Evolutionary conservation across 1,284 basidiomycete genomes (phyloP), one percentile per base, ranked within the genome.

Genomic region (Puccinia hordei): DNA sequence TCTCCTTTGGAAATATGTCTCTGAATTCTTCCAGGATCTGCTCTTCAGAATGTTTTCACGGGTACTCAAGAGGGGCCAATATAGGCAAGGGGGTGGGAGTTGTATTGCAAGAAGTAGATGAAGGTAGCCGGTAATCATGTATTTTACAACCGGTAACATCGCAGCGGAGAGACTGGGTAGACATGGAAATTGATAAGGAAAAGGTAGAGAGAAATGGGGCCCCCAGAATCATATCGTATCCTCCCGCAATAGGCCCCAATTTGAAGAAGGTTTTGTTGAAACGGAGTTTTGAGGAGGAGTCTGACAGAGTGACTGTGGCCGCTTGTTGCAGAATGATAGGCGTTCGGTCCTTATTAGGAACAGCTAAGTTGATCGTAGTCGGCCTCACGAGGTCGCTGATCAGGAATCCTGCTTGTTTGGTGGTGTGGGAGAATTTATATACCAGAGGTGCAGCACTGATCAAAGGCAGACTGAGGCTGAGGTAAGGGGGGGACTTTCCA

Each of bases 141-240:
- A 73, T 17, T n/a, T n/a, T 9, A 12, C 55, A 9, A 13, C 51
- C 51, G 2, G 71, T 6, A 4, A n/a, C 1, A 19, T 51, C 51
- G 57, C 71, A 73, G 22, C 30, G 17, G n/a, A n/a, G n/a, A n/a
- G n/a, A n/a, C n/a, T n/a, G n/a, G n/a, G n/a, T n/a, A n/a, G n/a
- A n/a, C n/a, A n/a, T n/a, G n/a, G n/a, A n/a, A n/a, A n/a, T n/a
- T n/a, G n/a, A n/a, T n/a, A n/a, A n/a, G n/a, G n/a, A 27, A 73
- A 6, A 41, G 71, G 15, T 22, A 19, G 51, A 10, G 24, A 73
- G 71, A 19, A 73, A 73, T 10, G 71, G 71, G 2, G 38, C 33
- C 30, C 71, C 44, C 1, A 73, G 30, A 13, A 73, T 73, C 49
- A 73, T 73, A 27, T 73, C 30, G 22, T 55, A 49, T 8, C 30